Evolutionary conservation across 129 eudicot species (phyloP).

Genomic region (Pulicaria dysenterica): DNA sequence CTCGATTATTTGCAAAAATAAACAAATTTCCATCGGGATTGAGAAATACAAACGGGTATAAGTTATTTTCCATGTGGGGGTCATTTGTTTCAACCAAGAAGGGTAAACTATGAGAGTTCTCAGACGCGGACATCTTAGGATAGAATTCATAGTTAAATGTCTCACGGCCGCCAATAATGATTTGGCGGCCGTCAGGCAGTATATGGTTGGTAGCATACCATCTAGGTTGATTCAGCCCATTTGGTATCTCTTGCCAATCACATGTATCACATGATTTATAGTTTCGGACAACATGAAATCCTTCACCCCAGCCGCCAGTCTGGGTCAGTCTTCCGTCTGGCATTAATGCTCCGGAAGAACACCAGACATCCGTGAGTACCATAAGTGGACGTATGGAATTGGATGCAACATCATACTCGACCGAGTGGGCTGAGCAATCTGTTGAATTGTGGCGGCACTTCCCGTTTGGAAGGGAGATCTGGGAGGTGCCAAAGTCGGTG

Average conservation of each 20-base stretch:
- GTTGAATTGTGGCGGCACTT: conserved; percentile 47
- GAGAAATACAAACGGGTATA: conserved; percentile 73
- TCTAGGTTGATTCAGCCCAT: conserved; percentile 36
- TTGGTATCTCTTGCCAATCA: conserved; percentile 54
- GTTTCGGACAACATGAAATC: conserved; percentile 43
- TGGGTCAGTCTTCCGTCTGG: conserved; percentile 51
- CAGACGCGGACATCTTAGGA: conserved; percentile 40
- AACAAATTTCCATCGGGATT: conserved; percentile 65
- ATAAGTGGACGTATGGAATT: conserved; percentile 58
- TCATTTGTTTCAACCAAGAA: conserved; percentile 57
- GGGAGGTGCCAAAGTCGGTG: conserved; percentile 66
- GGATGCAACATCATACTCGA: conserved; percentile 51
- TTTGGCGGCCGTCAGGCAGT: conserved; percentile 59
- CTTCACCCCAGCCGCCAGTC: conserved; percentile 68
- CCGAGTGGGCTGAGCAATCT: conserved; percentile 79
- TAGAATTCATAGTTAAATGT: conserved; percentile 59
- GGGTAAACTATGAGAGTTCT: conserved; percentile 33
- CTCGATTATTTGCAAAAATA: conserved; percentile 68
- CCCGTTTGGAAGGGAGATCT: conserved; percentile 51
- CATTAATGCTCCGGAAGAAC: conserved; percentile 66
- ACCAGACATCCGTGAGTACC: conserved; percentile 59
- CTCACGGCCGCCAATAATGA: conserved; percentile 67
- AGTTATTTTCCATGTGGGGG: conserved; percentile 50
- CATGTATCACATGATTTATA: conserved; percentile 44
- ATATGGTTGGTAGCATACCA: conserved; percentile 73